Conservation (phyloP, 2,329 filamentous ascomycete species). For the Hyphodiscus sp. region DNA sequence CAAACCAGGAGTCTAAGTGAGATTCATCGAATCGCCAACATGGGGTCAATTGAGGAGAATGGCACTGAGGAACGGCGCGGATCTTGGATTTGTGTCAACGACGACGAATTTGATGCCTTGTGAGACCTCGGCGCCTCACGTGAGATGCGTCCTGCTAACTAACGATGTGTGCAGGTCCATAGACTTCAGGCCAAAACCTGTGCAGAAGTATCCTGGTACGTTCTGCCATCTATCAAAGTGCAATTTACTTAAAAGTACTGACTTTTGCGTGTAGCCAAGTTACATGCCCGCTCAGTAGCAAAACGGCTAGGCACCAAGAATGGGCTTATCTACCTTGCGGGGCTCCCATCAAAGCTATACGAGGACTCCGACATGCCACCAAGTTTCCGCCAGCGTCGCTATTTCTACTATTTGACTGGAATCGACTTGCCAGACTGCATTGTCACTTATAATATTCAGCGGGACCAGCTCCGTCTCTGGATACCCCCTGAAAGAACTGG, state of each 20-base stretch:
- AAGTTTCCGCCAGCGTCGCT: slow-evolving; percentile 52
- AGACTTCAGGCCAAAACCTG: slow-evolving; percentile 8
- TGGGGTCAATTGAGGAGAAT: background rate
- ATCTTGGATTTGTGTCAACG: slow-evolving; percentile 7
- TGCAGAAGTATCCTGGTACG: slow-evolving; percentile 21
- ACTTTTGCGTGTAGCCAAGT: slow-evolving; percentile 35
- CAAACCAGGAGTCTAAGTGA: background rate
- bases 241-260: background rate
- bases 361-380: slow-evolving; percentile 53
- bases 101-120: slow-evolving; percentile 18
- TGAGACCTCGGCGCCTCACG: background rate
- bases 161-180: slow-evolving; percentile 7
- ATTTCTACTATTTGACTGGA: slow-evolving; percentile 56
- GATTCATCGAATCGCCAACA: background rate
- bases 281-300: slow-evolving; percentile 41
- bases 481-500: slow-evolving; percentile 61
- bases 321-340: slow-evolving; percentile 51
- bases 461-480: slow-evolving; percentile 64
- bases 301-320: slow-evolving; percentile 34
- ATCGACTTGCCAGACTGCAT: slow-evolving; percentile 47
- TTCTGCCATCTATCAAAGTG: background rate
- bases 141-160: background rate
- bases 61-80: slow-evolving; percentile 1
- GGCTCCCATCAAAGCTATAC: slow-evolving; percentile 41
- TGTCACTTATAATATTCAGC: slow-evolving; percentile 49